These are phyloP conservation scores for Lentinula guzmanii DNA, from an alignment of 768 basidiomycete species.

Conservation along the genomic window DNA sequence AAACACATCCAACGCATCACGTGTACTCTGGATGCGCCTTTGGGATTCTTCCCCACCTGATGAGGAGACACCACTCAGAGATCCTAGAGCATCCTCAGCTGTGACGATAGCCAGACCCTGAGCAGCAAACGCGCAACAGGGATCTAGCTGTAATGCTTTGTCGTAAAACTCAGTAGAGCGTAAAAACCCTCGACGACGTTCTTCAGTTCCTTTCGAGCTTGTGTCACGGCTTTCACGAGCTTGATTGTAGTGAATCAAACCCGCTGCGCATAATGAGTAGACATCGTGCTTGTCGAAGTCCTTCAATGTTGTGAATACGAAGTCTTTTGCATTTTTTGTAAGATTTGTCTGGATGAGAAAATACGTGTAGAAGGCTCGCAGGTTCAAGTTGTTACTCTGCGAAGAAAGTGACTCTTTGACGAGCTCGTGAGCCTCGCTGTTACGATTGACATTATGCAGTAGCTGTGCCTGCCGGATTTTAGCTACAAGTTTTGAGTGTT, in stretches of 20 bases:
- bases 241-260: constrained; percentile 80
- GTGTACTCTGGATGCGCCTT: constrained; percentile 63
- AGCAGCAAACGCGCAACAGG: constrained; percentile 86
- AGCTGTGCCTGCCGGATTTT: constrained; percentile 90
- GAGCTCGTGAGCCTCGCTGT: constrained; percentile 80
- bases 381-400: constrained; percentile 71
- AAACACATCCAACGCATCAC: constrained; percentile 87
- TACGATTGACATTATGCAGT: constrained; percentile 59
- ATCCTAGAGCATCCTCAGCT: constrained; percentile 85
- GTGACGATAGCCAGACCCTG: constrained; percentile 93
- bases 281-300: constrained; percentile 84
- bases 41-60: constrained; percentile 55
- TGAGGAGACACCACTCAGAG: constrained; percentile 46
- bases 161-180: constrained; percentile 89
- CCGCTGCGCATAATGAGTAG: constrained; percentile 87
- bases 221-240: constrained; percentile 79
- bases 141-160: constrained; percentile 81
- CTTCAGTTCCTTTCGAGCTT: constrained; percentile 50
- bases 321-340: constrained; percentile 73
- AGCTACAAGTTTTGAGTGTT: constrained; percentile 39
- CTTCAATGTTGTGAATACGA: constrained; percentile 84
- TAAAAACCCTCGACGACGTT: constrained; percentile 72
- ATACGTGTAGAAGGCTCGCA: constrained; percentile 90
- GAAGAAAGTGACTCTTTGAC: constrained; percentile 86
- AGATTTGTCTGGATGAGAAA: constrained; percentile 81